A percentile compares a stretch with the other conserved stretches of the same genome.
phyloP scores from a whole-genome alignment of 805 yeast genomes.

The Limtongozyma cylindracea region DNA sequence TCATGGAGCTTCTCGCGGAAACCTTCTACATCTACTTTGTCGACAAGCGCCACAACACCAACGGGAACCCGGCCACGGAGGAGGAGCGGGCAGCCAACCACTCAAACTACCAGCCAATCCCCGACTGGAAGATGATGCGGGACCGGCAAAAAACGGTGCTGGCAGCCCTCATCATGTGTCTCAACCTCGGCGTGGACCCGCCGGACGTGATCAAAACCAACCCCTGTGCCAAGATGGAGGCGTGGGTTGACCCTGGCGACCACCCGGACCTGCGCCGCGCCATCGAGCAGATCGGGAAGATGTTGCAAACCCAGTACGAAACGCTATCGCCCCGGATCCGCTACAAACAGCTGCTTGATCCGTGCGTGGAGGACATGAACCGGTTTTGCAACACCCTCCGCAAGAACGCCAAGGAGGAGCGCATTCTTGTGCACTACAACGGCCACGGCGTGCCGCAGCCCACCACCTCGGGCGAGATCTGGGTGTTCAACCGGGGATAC shows the following conservation, averaged over 20 bases:
- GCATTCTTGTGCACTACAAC: conserved; percentile 83
- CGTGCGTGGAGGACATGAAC: conserved; percentile 87
- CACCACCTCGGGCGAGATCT: conserved; percentile 84
- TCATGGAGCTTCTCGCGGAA: conserved; percentile 28
- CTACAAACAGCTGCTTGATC: conserved; percentile 79
- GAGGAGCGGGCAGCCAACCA: too few species aligned
- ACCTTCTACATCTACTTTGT: conserved; percentile 69
- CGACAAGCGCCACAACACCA: conserved; percentile 77
- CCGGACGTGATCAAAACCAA: conserved; percentile 87
- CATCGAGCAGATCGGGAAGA: conserved; percentile 73
- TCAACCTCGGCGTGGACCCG: conserved; percentile 89
- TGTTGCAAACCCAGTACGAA: conserved; percentile 72
- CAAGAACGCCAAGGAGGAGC: conserved; percentile 78
- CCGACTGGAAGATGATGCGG: conserved; percentile 80
- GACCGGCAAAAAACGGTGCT: conserved; percentile 83
- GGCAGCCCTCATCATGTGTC: conserved; percentile 77
- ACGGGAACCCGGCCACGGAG: conserved; percentile 51
- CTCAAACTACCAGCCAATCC: conserved; percentile 45
- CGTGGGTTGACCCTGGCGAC: conserved; percentile 78
- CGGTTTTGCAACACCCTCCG: conserved; percentile 75
- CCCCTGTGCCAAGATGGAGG: conserved; percentile 78
- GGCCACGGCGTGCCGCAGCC: conserved; percentile 99
- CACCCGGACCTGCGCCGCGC: conserved; percentile 77
- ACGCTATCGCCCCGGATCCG: conserved; percentile 68
- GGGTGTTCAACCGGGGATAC: conserved; percentile 95